These are phyloP conservation scores for Cladosporium sp. DNA, from an alignment of 2,329 filamentous ascomycete genomes.

Conservation along the genomic window DNA sequence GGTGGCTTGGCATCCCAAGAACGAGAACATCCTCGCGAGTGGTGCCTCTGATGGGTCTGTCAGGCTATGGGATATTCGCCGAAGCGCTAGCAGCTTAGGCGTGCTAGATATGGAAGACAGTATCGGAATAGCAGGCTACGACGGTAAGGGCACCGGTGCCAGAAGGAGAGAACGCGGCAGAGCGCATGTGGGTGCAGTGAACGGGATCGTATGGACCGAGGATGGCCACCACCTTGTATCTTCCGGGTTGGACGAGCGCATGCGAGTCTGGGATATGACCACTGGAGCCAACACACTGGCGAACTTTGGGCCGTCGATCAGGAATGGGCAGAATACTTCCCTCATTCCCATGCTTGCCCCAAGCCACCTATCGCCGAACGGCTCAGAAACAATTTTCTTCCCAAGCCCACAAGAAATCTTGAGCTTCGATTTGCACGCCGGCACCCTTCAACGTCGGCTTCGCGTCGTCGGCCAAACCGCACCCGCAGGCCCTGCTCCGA, in stretches of 20 bases:
- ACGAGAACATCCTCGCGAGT: slow-evolving; percentile 73
- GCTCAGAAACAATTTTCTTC: slow-evolving; percentile 67
- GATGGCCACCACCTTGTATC: slow-evolving; percentile 71
- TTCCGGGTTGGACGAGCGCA: slow-evolving; percentile 73
- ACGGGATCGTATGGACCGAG: slow-evolving; percentile 78
- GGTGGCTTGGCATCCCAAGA: slow-evolving; percentile 72
- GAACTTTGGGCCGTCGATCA: slow-evolving; percentile 76
- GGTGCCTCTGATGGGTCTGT: slow-evolving; percentile 80
- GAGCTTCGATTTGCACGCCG: slow-evolving; percentile 72
- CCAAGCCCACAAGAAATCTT: slow-evolving; percentile 71
- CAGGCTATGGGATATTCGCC: slow-evolving; percentile 80
- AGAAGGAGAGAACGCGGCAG: slow-evolving; percentile 36
- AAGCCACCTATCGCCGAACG: slow-evolving; percentile 47
- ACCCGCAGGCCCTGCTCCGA: slow-evolving; percentile 13
- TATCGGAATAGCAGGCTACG: slow-evolving; percentile 54
- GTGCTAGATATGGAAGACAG: slow-evolving; percentile 80
- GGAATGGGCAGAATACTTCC: slow-evolving; percentile 52
- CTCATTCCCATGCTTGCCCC: slow-evolving; percentile 51
- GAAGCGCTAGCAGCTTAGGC: slow-evolving; percentile 68
- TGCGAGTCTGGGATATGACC: slow-evolving; percentile 79
- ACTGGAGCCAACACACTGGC: slow-evolving; percentile 81
- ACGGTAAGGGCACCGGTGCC: slow-evolving; percentile 39
- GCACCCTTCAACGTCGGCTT: slow-evolving; percentile 64
- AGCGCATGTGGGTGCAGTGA: slow-evolving; percentile 77
- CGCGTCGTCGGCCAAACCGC: slow-evolving; percentile 48